Conservation (phyloP, 1,284 basidiomycete genomes). For the Stygiomarasmius scandens region DNA sequence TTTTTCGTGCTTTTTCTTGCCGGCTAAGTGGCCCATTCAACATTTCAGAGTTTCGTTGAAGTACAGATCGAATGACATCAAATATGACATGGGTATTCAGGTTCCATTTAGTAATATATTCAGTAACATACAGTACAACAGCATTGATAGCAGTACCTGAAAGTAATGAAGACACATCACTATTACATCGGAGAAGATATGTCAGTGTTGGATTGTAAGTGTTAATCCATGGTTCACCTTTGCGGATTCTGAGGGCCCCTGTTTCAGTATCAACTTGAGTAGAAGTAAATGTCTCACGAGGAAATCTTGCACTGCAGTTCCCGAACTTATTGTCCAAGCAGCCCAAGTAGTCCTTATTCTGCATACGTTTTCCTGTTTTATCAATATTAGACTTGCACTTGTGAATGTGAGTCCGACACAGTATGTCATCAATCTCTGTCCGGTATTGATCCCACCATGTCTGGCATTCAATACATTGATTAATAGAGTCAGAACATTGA, state of each 20-base stretch:
- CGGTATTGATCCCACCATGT: background rate
- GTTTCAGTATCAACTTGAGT: slow-evolving; percentile 27
- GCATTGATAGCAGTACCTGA: slow-evolving; percentile 39
- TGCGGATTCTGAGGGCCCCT: slow-evolving; percentile 32
- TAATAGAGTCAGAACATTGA: background rate
- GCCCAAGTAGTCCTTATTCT: slow-evolving; percentile 1
- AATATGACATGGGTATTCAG: slow-evolving; percentile 38
- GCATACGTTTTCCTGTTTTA: background rate
- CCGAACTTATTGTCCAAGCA: slow-evolving; percentile 20
- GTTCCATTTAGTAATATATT: slow-evolving; percentile 40
- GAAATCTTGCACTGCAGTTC: slow-evolving; percentile 30
- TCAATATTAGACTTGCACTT: slow-evolving; percentile 6
- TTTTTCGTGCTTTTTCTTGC: slow-evolving; percentile 22
- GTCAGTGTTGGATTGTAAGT: slow-evolving; percentile 29
- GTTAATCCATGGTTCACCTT: slow-evolving; percentile 36
- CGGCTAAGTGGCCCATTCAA: slow-evolving; percentile 7
- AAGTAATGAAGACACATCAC: slow-evolving; percentile 35
- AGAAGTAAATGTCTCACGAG: slow-evolving; percentile 16
- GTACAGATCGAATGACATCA: slow-evolving; percentile 29
- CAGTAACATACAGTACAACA: slow-evolving; percentile 38
- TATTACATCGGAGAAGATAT: slow-evolving; percentile 36
- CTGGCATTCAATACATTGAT: background rate
- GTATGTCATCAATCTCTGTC: slow-evolving; percentile 18
- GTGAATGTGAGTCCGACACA: slow-evolving; percentile 19
- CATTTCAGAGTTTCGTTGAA: slow-evolving; percentile 25